Evolutionary conservation across 2,329 filamentous ascomycete species (phyloP), one percentile per base, ranked within the genome.

Genomic region (Curvularia eragrostidis): DNA sequence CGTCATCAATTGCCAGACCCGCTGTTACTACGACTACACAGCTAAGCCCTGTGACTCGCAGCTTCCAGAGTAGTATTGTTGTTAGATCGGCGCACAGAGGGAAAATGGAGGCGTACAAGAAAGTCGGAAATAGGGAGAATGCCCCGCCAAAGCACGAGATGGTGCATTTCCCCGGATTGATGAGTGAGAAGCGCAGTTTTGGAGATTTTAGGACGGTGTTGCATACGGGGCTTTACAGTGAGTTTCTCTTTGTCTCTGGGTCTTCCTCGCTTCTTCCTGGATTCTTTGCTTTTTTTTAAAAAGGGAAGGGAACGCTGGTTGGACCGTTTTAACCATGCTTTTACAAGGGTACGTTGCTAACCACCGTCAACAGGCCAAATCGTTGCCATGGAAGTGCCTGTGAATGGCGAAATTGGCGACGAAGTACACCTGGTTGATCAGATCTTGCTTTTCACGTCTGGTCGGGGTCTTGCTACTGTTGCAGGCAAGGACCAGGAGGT

Each of bases 361-460:
- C 18, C 26, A 36, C 18, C 19, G 3, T 18, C 6, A 1, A 21
- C 49, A 52, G 49, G 80, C 10, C 87, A 89, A 71, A 73, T 89
- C 8, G 86, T 89, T 0, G 80, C 86, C 0, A 89, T 89, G 86
- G 86, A 85, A 42, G 80, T 89, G 0, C 87, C 86, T 0, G 83
- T 87, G 0, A 82, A 81, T 13, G 86, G 86, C 2, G 86, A 89
- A 28, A 89, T 89, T 64, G 85, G 87, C n/a, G 86, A 89, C 51
- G 86, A 89, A 75, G 86, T 75, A 38, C 86, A 89, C 69, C 84
- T 83, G 0, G 86, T 88, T 36, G 87, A 89, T 61, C 87, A 89
- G 64, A 84, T 86, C 54, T 77, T 89, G 12, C 85, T 87, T 12
- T 88, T 89, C 73, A 89, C 85, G 0, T 84, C 82, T 5, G 87